phyloP scores from a whole-genome alignment of 139 green algal genomes.

The Haematococcus sp. region DNA sequence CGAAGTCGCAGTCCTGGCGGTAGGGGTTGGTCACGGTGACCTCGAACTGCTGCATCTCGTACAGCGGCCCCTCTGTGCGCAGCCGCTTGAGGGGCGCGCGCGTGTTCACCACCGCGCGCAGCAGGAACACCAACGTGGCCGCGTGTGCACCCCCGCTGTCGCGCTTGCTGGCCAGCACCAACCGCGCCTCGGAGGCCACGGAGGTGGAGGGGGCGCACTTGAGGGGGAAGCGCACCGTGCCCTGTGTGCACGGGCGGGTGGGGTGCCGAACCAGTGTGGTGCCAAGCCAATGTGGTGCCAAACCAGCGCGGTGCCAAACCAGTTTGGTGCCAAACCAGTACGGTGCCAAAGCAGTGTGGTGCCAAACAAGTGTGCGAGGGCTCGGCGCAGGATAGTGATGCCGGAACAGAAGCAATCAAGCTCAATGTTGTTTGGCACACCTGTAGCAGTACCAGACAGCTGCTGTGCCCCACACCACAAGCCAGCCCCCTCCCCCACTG shows the following conservation, averaged over 20 bases:
- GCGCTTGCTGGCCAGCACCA: constrained; percentile 17
- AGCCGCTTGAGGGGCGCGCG: constrained; percentile 43
- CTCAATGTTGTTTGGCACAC: too few relatives aligned
- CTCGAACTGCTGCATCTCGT: constrained; percentile 66
- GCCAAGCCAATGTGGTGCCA: too few relatives aligned
- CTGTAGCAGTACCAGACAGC: too few relatives aligned
- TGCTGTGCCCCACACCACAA: too few relatives aligned
- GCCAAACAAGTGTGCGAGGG: too few relatives aligned
- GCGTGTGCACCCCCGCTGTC: constrained; percentile 49
- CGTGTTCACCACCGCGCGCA: constrained; percentile 37
- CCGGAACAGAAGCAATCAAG: too few relatives aligned
- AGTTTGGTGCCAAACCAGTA: too few relatives aligned
- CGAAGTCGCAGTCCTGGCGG: constrained; percentile 57
- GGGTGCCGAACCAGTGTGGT: too few relatives aligned
- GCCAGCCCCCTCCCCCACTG: neutral
- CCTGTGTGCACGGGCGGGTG: too few relatives aligned
- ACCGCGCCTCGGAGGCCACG: constrained; percentile 9
- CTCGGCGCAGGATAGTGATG: too few relatives aligned
- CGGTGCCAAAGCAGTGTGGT: too few relatives aligned
- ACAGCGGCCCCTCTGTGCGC: constrained; percentile 38
- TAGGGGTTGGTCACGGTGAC: constrained; percentile 72
- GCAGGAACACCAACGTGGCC: constrained; percentile 69
- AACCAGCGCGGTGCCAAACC: too few relatives aligned
- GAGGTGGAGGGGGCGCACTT: constrained; percentile 27
- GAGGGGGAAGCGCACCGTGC: constrained; percentile 9